Conservation (phyloP, 306 rosid species). For the Vicia faba region DNA sequence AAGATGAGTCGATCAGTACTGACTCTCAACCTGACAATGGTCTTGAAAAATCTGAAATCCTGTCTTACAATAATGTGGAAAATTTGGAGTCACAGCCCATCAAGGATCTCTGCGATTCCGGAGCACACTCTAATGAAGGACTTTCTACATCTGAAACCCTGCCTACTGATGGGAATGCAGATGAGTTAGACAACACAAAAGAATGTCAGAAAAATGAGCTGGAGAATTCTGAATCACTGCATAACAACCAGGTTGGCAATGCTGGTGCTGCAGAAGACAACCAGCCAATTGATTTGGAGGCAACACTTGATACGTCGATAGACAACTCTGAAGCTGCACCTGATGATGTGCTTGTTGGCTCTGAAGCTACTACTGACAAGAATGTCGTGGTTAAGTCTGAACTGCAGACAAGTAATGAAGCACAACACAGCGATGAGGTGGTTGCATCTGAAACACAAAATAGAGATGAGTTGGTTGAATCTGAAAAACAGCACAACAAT, state of each 20-base stretch:
- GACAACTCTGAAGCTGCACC: constrained; percentile 29
- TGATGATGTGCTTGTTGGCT: not conserved
- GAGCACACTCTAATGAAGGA: constrained; percentile 25
- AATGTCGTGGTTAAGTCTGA: constrained; percentile 1
- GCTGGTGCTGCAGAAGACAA: constrained; percentile 18
- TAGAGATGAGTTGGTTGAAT: not conserved
- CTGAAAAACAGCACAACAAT: constrained; percentile 20
- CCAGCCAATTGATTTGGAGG: constrained; percentile 20
- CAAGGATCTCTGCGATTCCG: constrained; percentile 30
- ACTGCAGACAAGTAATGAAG: constrained; percentile 5
- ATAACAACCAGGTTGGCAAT: constrained; percentile 11
- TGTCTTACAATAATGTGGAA: constrained; percentile 25
- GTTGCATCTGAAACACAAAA: constrained; percentile 25
- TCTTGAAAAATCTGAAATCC: constrained; percentile 21
- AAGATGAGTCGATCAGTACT: constrained; percentile 11
- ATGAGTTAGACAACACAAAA: constrained; percentile 16
- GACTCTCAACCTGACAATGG: constrained; percentile 31
- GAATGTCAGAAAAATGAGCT: not conserved
- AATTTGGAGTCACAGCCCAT: constrained; percentile 21
- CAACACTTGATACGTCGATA: not conserved
- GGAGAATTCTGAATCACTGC: constrained; percentile 23
- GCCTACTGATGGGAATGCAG: constrained; percentile 19
- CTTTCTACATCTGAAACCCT: constrained; percentile 28
- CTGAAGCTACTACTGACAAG: constrained; percentile 9
- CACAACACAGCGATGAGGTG: not conserved